Conservation (phyloP, 352 stramenopile genomes). For the Globisporangium uncinulatum region DNA sequence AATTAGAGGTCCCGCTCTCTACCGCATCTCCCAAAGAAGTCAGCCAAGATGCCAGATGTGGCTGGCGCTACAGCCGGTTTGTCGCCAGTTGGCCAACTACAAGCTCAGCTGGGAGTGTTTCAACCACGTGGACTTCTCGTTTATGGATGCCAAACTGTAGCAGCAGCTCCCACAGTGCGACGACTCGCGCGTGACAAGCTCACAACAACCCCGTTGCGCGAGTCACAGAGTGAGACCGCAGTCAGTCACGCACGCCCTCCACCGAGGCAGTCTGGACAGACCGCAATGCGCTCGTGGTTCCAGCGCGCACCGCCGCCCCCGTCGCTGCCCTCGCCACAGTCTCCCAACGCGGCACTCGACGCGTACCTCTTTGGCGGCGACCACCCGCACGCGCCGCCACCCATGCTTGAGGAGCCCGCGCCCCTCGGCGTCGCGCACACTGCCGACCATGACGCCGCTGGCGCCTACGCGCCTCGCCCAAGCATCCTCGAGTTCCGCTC, state of each 20-base stretch:
- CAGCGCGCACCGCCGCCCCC: background rate
- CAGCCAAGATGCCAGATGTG: too few species aligned
- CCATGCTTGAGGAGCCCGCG: conserved; percentile 11
- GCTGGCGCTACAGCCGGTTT: too few species aligned
- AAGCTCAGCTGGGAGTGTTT: background rate
- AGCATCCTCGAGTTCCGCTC: conserved; percentile 45
- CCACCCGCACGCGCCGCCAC: conserved; percentile 2
- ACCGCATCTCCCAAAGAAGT: too few species aligned
- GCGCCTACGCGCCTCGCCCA: conserved; percentile 24
- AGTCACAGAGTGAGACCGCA: too few species aligned
- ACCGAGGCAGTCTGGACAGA: background rate
- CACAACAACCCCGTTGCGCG: background rate
- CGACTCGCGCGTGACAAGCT: background rate
- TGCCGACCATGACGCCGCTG: conserved; percentile 12
- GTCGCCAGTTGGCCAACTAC: too few species aligned
- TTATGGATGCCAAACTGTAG: too few species aligned
- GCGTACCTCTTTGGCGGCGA: conserved; percentile 8
- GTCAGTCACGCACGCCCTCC: too few species aligned
- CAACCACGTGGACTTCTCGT: background rate
- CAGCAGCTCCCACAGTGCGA: too few species aligned
- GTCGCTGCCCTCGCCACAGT: conserved; percentile 1
- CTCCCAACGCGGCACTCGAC: conserved; percentile 1
- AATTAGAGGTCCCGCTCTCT: too few species aligned
- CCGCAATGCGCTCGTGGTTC: conserved; percentile 11
- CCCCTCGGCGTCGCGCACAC: conserved; percentile 15